Base-by-base conservation (phyloP, 2,329 filamentous ascomycete species). In the Knufia petricola region DNA sequence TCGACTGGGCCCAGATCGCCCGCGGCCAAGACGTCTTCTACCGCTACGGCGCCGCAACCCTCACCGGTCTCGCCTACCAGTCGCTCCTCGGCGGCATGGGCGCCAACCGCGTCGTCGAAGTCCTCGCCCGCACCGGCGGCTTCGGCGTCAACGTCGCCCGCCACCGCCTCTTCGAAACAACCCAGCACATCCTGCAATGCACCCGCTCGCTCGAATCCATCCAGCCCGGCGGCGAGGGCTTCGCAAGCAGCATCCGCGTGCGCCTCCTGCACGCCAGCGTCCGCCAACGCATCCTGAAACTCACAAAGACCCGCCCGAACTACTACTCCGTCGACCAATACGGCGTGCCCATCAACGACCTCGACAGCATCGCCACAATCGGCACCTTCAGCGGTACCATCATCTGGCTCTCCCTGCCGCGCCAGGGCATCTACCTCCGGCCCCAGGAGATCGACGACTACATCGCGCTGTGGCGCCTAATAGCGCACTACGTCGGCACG, bases 1-100 rank as follows among this genome's bases (percentile, higher is more conserved):
- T 89, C 2, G 78, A 87, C 60, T 89, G 84, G 84, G 74, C 75
- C 2, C 82, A 87, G 60, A 82, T 90, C 48, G 70, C 74, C 52
- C 71, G 84, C 59, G 85, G 84, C 0, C 85, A 89, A 61, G 77
- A 84, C 55, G 77, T 87, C 0, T 86, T 87, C 59, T 87, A 86
- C 62, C 77, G 84, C 32, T 89, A 88, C 63, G 82, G 78, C 15
- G 79, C 78, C 0, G 77, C 82, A 1, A 75, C 76, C 21, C 64
- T 87, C n/a, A 82, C 80, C 9, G 79, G 65, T 44, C 72, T 81
- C 40, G 75, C 78, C 9, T 84, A 80, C 59, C 74, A 83, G 54
- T 80, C 77, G 7, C 67, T 85, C 0, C 66, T 86, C 1, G 82
- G 82, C n/a, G 49, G 45, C 20, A 51, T 63, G 81, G 83, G 79